Evolutionary conservation across 768 basidiomycete genomes (phyloP).

Genomic region (Amanita subjunquillea): DNA sequence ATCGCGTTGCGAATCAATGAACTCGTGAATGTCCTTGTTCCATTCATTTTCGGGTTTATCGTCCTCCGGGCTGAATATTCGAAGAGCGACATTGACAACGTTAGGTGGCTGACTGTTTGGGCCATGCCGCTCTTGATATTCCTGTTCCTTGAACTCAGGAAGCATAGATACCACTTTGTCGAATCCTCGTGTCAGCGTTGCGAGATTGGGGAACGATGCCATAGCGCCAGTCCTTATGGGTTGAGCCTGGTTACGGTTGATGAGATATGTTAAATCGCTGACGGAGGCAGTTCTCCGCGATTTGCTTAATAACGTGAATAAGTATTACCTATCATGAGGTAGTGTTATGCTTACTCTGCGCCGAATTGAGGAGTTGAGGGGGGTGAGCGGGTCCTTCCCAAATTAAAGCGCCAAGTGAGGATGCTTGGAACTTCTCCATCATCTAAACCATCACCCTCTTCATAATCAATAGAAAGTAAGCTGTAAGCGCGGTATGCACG

Average conservation of each 20-base stretch:
- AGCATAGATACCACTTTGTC: conserved; percentile 61
- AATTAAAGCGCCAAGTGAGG: conserved; percentile 92
- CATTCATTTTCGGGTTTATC: conserved; percentile 72
- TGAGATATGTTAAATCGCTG: conserved; percentile 91
- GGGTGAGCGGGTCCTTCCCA: conserved; percentile 80
- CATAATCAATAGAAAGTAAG: conserved; percentile 86
- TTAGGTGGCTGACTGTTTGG: conserved; percentile 70
- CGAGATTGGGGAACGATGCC: conserved; percentile 76
- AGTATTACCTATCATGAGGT: neutral
- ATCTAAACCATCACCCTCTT: conserved; percentile 80
- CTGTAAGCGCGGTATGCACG: conserved; percentile 94
- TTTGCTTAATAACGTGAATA: conserved; percentile 27
- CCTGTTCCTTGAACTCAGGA: conserved; percentile 61
- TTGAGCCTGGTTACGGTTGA: conserved; percentile 77
- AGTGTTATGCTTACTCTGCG: conserved; percentile 24
- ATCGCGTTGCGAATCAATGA: conserved; percentile 58
- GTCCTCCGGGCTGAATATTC: conserved; percentile 74
- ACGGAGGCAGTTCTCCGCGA: conserved; percentile 82
- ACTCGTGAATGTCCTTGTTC: conserved; percentile 58
- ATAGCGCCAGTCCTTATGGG: conserved; percentile 88
- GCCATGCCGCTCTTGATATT: conserved; percentile 72
- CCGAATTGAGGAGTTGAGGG: conserved; percentile 71
- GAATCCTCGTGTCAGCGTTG: conserved; percentile 63
- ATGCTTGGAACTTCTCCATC: conserved; percentile 75
- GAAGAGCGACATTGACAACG: conserved; percentile 89